phyloP scores from a whole-genome alignment of 441 rosid genomes.

The Croton setiger region DNA sequence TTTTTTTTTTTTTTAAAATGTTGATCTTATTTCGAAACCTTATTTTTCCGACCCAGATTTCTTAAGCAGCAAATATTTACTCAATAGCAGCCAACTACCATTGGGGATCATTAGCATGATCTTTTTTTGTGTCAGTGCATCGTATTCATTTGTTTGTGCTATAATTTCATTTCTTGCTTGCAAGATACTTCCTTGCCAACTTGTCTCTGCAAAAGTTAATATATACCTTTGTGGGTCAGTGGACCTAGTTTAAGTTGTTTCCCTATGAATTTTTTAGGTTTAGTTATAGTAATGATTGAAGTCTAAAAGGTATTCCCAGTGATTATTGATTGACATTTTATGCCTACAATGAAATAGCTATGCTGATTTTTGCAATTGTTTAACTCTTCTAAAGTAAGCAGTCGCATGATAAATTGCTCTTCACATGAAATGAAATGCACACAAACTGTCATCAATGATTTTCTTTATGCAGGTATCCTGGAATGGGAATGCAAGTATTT shows the following conservation, averaged over 20 bases:
- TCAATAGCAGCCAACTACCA: not conserved
- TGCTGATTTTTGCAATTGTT: not conserved
- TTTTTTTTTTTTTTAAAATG: too few relatives aligned
- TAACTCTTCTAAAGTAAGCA: not conserved
- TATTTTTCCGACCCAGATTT: not conserved
- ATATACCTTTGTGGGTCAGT: not conserved
- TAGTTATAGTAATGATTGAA: not conserved
- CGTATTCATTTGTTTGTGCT: not conserved
- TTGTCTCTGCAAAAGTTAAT: not conserved
- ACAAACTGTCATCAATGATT: not conserved
- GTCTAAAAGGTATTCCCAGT: not conserved
- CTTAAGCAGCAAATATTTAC: not conserved
- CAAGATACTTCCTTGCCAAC: not conserved
- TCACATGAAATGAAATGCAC: not conserved
- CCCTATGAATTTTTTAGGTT: not conserved
- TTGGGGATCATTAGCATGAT: not conserved
- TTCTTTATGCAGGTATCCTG: not conserved
- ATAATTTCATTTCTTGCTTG: not conserved
- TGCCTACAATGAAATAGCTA: not conserved
- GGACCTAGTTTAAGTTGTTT: too few relatives aligned
- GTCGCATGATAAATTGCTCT: not conserved
- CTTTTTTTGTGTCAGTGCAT: not conserved
- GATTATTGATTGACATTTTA: slow-evolving; percentile 1
- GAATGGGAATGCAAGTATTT: not conserved
- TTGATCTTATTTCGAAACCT: too few relatives aligned